Conservation (phyloP, 169 alveolate genomes). For the Cyclospora cayetanensis region DNA sequence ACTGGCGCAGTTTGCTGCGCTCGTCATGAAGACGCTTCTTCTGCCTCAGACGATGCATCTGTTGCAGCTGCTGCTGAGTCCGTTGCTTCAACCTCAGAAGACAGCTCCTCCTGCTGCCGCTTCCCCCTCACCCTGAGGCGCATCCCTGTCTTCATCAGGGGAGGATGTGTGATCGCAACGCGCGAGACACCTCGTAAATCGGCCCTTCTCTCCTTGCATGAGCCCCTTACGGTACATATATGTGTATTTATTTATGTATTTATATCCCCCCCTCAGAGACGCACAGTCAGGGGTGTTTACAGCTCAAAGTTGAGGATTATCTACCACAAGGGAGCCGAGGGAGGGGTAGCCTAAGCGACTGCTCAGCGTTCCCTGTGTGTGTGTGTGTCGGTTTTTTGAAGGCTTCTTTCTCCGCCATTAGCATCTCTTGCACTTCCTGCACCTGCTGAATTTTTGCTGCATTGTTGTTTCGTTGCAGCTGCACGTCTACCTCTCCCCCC, state of each 20-base stretch:
- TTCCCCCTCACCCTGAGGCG: neutral
- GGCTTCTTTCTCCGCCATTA: too few relatives aligned
- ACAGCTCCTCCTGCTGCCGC: neutral
- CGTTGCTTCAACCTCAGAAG: neutral
- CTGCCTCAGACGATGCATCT: too few relatives aligned
- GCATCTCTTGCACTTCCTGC: too few relatives aligned
- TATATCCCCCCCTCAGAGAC: too few relatives aligned
- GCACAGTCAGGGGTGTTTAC: too few relatives aligned
- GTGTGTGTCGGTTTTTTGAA: too few relatives aligned
- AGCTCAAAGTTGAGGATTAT: too few relatives aligned
- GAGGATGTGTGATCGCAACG: neutral
- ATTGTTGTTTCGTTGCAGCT: neutral
- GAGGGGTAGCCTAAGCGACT: too few relatives aligned
- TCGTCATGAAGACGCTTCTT: neutral
- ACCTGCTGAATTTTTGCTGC: too few relatives aligned
- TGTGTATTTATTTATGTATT: too few relatives aligned
- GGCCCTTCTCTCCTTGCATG: neutral
- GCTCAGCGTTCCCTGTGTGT: too few relatives aligned
- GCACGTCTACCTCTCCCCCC: neutral
- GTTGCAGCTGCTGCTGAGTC: neutral
- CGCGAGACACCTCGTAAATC: neutral
- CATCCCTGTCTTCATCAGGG: conserved; percentile 45
- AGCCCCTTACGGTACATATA: conserved; percentile 4
- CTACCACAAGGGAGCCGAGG: too few relatives aligned
- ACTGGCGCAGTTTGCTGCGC: conserved; percentile 1